phyloP scores from a whole-genome alignment of 2,329 filamentous ascomycete species.

The Fusarium equiseti region DNA sequence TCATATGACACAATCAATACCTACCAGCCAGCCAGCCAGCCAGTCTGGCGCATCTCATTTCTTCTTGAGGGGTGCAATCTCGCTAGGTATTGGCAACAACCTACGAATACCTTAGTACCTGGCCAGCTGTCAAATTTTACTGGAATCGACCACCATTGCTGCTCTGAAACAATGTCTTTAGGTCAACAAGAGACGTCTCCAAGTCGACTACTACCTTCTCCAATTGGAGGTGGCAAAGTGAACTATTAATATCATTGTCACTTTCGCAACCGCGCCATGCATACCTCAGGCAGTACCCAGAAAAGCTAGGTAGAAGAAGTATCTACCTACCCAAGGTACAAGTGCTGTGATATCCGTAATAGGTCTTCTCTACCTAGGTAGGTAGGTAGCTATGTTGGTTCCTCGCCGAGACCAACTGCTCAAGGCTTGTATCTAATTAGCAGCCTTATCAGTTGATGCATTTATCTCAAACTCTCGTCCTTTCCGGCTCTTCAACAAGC shows the following conservation, averaged over 20 bases:
- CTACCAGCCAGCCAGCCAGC: conserved; percentile 12
- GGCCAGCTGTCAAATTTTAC: conserved; percentile 4
- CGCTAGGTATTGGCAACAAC: conserved; percentile 7
- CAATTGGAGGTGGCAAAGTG: background rate
- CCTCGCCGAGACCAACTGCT: background rate
- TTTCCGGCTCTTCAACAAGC: background rate
- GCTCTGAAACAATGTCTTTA: background rate
- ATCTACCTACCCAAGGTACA: background rate
- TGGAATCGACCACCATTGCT: background rate
- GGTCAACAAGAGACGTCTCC: background rate
- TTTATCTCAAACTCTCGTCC: background rate
- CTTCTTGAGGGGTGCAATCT: conserved; percentile 31
- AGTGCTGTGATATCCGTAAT: background rate
- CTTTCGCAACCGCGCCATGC: background rate
- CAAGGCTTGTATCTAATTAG: background rate
- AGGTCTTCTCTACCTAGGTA: background rate
- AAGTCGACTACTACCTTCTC: background rate
- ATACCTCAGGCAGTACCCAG: background rate
- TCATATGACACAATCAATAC: conserved; percentile 25
- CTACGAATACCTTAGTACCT: background rate
- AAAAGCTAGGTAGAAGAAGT: background rate
- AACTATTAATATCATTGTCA: background rate
- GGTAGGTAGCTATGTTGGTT: background rate
- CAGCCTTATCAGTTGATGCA: background rate
- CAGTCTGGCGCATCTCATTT: conserved; percentile 36